Conservation (phyloP, 2,329 filamentous ascomycete genomes). For the Xylariaceae sp. region DNA sequence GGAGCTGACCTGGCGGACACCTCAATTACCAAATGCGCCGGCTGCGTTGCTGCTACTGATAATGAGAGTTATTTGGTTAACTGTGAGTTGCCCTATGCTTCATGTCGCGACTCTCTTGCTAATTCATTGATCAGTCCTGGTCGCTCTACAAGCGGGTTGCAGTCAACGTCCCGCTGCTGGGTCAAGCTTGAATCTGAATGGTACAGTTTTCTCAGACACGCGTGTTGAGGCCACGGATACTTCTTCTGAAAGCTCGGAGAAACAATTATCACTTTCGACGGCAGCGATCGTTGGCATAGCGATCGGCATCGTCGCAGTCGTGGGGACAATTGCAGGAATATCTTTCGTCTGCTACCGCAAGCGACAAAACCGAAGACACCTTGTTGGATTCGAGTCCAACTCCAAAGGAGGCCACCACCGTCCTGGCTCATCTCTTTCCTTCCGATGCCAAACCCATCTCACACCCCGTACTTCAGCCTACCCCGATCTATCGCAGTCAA, state of each 20-base stretch:
- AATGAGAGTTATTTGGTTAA: slow-evolving; percentile 45
- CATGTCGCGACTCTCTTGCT: background rate
- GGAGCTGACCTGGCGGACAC: slow-evolving; percentile 33
- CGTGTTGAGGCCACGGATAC: slow-evolving; percentile 35
- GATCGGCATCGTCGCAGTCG: slow-evolving; percentile 35
- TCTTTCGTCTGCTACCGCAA: slow-evolving; percentile 45
- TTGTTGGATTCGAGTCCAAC: slow-evolving; percentile 23
- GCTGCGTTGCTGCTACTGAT: slow-evolving; percentile 43
- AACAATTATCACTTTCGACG: slow-evolving; percentile 29
- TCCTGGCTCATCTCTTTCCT: slow-evolving; percentile 45
- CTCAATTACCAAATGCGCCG: slow-evolving; percentile 38
- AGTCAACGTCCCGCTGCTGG: slow-evolving; percentile 41
- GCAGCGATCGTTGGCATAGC: slow-evolving; percentile 43
- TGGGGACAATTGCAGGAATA: slow-evolving; percentile 37
- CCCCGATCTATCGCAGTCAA: slow-evolving; percentile 15
- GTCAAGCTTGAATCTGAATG: slow-evolving; percentile 37
- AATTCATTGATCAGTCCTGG: slow-evolving; percentile 37
- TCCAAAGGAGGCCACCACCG: slow-evolving; percentile 27
- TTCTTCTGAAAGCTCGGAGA: slow-evolving; percentile 10
- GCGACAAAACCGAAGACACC: slow-evolving; percentile 35
- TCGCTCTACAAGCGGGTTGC: slow-evolving; percentile 50
- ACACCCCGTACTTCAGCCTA: slow-evolving; percentile 37
- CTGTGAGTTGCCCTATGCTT: slow-evolving; percentile 35
- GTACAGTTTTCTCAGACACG: slow-evolving; percentile 41
- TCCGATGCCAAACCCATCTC: slow-evolving; percentile 47